These are phyloP conservation scores for Quercus cerris DNA, from an alignment of 306 rosid genomes.

Conservation along the genomic window DNA sequence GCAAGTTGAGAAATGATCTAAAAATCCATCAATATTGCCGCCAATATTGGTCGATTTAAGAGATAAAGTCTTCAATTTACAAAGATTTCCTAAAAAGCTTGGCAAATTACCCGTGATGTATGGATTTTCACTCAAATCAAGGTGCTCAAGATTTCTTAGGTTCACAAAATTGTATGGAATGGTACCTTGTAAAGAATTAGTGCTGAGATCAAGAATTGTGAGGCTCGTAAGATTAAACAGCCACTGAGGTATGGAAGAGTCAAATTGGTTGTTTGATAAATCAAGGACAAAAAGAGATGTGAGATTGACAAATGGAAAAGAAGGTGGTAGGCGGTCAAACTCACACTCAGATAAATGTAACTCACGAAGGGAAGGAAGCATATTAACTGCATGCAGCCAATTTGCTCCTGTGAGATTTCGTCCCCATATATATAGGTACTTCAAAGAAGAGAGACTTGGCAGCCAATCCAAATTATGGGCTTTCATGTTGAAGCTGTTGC, in stretches of 20 bases:
- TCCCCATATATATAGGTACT: not conserved
- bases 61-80: no score
- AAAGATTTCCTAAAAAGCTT: no score
- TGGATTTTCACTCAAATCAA: no score
- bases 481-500: fast-evolving
- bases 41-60: no score
- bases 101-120: fast-evolving
- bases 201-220: not conserved
- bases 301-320: not conserved
- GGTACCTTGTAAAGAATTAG: no score
- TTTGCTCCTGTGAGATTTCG: not conserved
- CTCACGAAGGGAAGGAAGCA: not conserved
- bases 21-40: no score
- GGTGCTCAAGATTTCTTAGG: no score
- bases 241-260: not conserved
- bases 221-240: not conserved
- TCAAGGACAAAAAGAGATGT: not conserved
- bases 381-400: not conserved
- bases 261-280: no score
- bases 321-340: not conserved
- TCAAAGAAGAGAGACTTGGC: not conserved
- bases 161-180: no score
- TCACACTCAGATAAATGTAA: not conserved
- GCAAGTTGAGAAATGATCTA: no score
- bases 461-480: not conserved